Base-by-base conservation (phyloP, 2,329 filamentous ascomycete species). In the Hortaea werneckii region DNA sequence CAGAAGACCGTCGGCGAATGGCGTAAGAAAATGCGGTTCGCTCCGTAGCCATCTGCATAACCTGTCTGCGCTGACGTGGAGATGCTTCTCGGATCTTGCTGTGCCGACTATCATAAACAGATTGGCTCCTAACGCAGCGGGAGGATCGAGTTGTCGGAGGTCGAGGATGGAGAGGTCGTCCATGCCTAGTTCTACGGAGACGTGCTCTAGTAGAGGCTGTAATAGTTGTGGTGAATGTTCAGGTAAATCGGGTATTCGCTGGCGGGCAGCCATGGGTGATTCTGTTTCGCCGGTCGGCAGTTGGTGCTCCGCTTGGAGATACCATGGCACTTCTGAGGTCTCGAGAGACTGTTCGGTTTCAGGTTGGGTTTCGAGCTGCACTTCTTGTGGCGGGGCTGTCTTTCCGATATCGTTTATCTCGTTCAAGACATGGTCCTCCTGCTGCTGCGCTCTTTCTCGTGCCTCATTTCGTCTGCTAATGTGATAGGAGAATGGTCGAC, bases 41-140 rank as follows among this genome's bases (percentile, higher is more conserved):
- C 76, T 80, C 43, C 88, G 77, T 39, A 95, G 69, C 84, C 87
- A 95, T 48, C 90, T 79, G 52, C 89, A 87, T 27, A 95, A 77
- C n/a, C 87, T 80, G 60, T 94, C 88, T 0, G 89, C 87, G 1
- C 87, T 87, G 20, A 95, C 83, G 60, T 95, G 90, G 32, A 98
- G 72, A 68, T 98, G 92, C 43, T 90, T 88, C 65, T 95, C 87
- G 58, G 87, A 94, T 48, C 92, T 83, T 10, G 90, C 87, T 6
- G 88, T 95, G 37, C 85, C 88, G 52, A 98, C 80, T 29, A 98
- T 68, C 92, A 96, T 96, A 44, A 98, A 76, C 28, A 95, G 75
- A 57, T 90, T 89, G 1, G 86, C 79, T 1, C 92, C 92, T 1
- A 98, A 75, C 0, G 89, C 89, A 0, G 90, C 82, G 0, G 89